Percentiles rank a stretch among this genome's conserved stretches.
Evolutionary conservation across 2,329 filamentous ascomycete species (phyloP).

Genomic region (Pseudogymnoascus sp.): DNA sequence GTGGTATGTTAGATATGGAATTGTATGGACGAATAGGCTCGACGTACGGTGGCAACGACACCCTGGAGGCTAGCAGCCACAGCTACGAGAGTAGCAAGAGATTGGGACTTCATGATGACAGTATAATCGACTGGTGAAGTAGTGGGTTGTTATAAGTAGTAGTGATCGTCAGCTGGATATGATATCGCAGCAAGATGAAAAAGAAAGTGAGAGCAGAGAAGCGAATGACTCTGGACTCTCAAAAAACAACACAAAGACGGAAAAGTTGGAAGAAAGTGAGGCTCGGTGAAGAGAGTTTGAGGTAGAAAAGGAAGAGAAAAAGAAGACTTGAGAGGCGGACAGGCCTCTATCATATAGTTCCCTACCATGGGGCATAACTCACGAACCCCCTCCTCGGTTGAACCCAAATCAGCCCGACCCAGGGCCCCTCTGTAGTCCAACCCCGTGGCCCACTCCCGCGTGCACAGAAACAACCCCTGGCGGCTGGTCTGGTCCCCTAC

Average conservation of each 20-base stretch:
- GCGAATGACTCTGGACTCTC: conserved; percentile 37
- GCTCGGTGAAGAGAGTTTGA: conserved; percentile 20
- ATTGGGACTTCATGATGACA: conserved; percentile 34
- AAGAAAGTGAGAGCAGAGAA: conserved; percentile 34
- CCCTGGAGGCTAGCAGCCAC: conserved; percentile 39
- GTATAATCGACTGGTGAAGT: conserved; percentile 21
- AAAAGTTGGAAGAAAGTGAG: conserved; percentile 19
- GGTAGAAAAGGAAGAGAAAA: conserved; percentile 20
- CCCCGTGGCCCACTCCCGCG: conserved; percentile 1
- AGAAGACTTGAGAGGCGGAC: conserved; percentile 12
- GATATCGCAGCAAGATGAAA: conserved; percentile 16
- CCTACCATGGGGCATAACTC: not conserved
- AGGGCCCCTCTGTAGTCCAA: not conserved
- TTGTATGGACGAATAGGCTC: not conserved
- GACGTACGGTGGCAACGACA: conserved; percentile 33
- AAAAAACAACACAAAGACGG: conserved; percentile 21
- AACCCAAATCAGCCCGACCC: not conserved
- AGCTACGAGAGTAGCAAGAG: conserved; percentile 34
- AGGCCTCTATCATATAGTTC: not conserved
- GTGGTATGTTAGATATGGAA: conserved; percentile 14
- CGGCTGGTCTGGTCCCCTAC: not conserved
- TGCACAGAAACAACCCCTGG: conserved; percentile 3
- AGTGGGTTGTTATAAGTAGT: conserved; percentile 21
- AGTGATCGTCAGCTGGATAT: conserved; percentile 14
- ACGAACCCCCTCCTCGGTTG: not conserved